Evolutionary conservation across 352 stramenopile genomes (phyloP), one percentile per base, ranked within the genome.

Genomic region (Globisporangium radiosum): DNA sequence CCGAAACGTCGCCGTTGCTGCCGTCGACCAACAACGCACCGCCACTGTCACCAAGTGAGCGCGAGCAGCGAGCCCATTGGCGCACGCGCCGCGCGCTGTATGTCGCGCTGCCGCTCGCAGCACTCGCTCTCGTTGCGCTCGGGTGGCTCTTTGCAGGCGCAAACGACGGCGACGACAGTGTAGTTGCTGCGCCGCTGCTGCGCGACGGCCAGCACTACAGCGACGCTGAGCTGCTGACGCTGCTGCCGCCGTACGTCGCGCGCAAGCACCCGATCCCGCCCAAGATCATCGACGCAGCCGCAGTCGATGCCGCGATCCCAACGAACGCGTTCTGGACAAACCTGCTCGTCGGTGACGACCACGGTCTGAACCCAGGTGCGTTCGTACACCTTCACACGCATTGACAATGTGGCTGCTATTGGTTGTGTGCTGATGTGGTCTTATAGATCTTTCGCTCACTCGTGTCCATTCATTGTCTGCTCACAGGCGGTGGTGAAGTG

Each of bases 261-360:
- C 74, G 76, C 44, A 59, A 75, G 33, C 81, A 90, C 60, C 69
- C 77, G 15, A 65, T 90, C n/a, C 65, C 78, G 10, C 82, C 82
- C 38, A 82, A 85, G 49, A 64, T 86, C 48, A 70, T 88, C 44
- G 71, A 78, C 33, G 64, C 69, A 47, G 69, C 66, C 25, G 62
- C 52, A 43, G 87, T 88, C 50, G 53, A 62, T 10, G 60, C 65
- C 19, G 72, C 83, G 45, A 71, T 92, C 50, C 90, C 90, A 11
- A 97, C 90, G 19, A 95, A 95, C 52, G 81, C 81, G 38, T 97
- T 92, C 72, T 97, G 88, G 87, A 90, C 86, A 1, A 96, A 96
- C 52, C 57, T 96, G 44, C 74, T 95, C 19, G 75, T 96, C 38
- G 80, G 66, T 42, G 84, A 94, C 55, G 64, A 73, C 44, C 84